Evolutionary conservation across 1,284 basidiomycete species (phyloP), one percentile per base, ranked within the genome.

Genomic region (Austroboletus olivaceoglutinosus): DNA sequence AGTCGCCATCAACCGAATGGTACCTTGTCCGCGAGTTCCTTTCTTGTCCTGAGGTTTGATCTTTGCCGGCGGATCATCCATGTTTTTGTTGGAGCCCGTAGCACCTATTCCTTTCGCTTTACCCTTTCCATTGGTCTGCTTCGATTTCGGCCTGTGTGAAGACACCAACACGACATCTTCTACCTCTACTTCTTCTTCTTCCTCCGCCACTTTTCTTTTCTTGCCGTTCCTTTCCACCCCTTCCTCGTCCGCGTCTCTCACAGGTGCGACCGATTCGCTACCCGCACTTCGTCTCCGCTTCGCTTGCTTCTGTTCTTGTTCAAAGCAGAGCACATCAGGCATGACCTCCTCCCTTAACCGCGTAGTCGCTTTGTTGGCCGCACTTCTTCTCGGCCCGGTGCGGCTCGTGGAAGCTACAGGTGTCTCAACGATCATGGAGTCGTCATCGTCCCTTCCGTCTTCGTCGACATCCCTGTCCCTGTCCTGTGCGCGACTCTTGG

Each of bases 271-370:
- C 1, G 55, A 62, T 8, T 58, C 58, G 15, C 56, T 54, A 15
- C 56, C 67, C 8, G 0, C 11, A 52, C 61, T 65, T 48, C 64
- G 59, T 34, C 60, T 64, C 45, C 60, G 65, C 48, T 61, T 65
- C 12, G 58, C 59, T n/a, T 62, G 69, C 58, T 78, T 80, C 69
- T 78, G 74, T 69, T 91, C 82, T 59, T 79, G 79, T 66, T 90
- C 80, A 58, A 77, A 92, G 51, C 72, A 77, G 41, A 82, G 58
- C 11, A 90, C 74, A 59, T 93, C 91, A 0, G 88, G 85, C 82
- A 91, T 91, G 52, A 90, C 72, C 55, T 77, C 78, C 13, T 87
- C 78, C 33, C 77, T 78, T 38, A 93, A 67, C 57, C 73, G 76
- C 56, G 80, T 73, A 4, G 73, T 76, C 2, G 89, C 91, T 58